A percentile compares a stretch with the other conserved stretches of the same genome.
These are phyloP conservation scores for Plasmodium gonderi DNA, from an alignment of 169 alveolate genomes.

Conservation along the genomic window DNA sequence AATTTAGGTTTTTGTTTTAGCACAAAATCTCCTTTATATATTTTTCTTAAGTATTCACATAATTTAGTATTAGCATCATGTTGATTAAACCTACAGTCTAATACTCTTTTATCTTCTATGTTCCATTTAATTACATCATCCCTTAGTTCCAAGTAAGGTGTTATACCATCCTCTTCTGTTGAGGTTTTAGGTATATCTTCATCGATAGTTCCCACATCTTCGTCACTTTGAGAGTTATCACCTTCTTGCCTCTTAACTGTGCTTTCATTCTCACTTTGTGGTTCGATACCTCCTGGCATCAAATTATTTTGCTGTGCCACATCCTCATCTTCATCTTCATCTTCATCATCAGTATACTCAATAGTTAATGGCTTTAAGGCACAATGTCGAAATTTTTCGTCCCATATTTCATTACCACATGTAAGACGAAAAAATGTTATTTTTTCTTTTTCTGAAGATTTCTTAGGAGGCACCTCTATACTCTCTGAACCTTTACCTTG, in stretches of 20 bases:
- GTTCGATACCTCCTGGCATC: not conserved
- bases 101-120: not conserved
- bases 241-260: not conserved
- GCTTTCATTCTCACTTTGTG: not conserved
- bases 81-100: not conserved
- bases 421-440: not conserved
- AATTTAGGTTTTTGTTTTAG: no score
- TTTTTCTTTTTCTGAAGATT: not conserved
- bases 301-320: not conserved
- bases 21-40: not conserved
- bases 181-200: not conserved
- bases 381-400: not conserved
- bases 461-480: not conserved
- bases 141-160: not conserved
- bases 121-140: not conserved
- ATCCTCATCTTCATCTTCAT: not conserved
- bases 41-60: not conserved
- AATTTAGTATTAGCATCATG: not conserved
- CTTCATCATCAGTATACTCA: not conserved
- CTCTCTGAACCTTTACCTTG: not conserved
- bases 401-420: not conserved
- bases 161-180: not conserved
- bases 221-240: not conserved
- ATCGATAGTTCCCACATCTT: not conserved
- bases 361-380: not conserved